Evolutionary conservation across 2,329 filamentous ascomycete species (phyloP), one percentile per base, ranked within the genome.

Genomic region (Pseudogymnoascus pannorum): DNA sequence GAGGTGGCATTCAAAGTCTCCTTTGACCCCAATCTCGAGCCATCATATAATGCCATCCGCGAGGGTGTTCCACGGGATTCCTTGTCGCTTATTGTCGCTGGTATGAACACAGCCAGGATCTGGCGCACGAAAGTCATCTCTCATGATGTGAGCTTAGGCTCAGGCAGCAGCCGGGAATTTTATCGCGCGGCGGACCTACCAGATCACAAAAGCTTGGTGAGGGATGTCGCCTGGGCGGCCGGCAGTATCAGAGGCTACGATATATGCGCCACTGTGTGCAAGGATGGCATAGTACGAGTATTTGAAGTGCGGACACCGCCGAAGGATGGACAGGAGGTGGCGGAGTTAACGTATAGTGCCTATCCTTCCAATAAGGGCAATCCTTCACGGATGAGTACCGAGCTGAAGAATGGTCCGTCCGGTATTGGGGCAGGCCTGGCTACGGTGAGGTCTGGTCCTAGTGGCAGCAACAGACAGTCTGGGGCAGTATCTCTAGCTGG

Each of bases 231-330:
- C 2, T 99, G 94, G 94, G 91, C 93, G 1, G 89, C 92, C 57
- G 93, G 92, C 11, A 95, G 92, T 66, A 91, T 95, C 68, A 80
- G 92, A 38, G 93, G 93, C 1, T 93, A 91, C 72, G 94, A 99
- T 73, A 82, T 93, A 62, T 83, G 97, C 68, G 94, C 93, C 2
- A 95, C 92, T 5, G 93, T 92, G 2, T 94, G 91, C 72, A 95
- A 95, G 73, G 94, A 99, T 72, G 93, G 94, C 2, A 87, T 86
- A 68, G 86, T 97, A 40, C 83, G 93, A 40, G 88, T 99, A n/a
- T 96, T 95, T 70, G 86, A 93, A 68, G 74, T 96, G 16, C 84
- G 87, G 35, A 88, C 88, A 0, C 80, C 82, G 0, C 75, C 70
- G 64, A 77, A 73, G 64, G 81, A 76, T 68, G 81, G 73, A 54